phyloP scores from a whole-genome alignment of 768 basidiomycete genomes.

The Podaxis sp. region DNA sequence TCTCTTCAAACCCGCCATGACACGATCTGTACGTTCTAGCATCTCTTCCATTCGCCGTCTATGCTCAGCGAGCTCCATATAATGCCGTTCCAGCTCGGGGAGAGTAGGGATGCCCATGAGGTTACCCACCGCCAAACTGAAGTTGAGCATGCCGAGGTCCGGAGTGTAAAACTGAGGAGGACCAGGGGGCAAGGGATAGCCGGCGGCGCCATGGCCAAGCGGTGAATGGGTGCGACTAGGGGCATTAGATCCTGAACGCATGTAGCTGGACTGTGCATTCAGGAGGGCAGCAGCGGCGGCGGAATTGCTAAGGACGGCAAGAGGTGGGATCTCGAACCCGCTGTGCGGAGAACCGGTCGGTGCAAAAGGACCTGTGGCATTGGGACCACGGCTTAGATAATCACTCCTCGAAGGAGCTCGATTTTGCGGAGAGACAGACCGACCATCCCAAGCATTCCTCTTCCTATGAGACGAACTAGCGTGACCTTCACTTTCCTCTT shows the following conservation, averaged over 20 bases:
- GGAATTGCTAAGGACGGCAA: constrained; percentile 40
- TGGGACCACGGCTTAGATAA: constrained; percentile 11
- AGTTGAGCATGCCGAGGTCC: constrained; percentile 29
- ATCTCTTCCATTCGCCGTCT: constrained; percentile 69
- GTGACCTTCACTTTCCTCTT: constrained; percentile 29
- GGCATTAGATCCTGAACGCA: constrained; percentile 62
- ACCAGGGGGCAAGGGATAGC: constrained; percentile 25
- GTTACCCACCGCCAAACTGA: constrained; percentile 34
- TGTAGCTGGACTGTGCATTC: constrained; percentile 52
- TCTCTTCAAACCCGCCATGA: constrained; percentile 71
- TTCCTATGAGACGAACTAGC: constrained; percentile 17
- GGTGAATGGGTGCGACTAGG: constrained; percentile 78
- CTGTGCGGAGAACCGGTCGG: constrained; percentile 25
- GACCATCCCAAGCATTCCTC: constrained; percentile 26
- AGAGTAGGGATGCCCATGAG: constrained; percentile 42
- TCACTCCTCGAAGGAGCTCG: constrained; percentile 32
- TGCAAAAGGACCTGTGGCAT: constrained; percentile 12
- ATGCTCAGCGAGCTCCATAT: constrained; percentile 60
- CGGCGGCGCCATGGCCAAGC: constrained; percentile 44
- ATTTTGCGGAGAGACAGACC: constrained; percentile 33
- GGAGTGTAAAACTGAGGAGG: constrained; percentile 20
- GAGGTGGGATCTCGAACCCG: constrained; percentile 65
- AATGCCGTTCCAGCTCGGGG: constrained; percentile 72
- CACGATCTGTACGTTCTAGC: constrained; percentile 69
- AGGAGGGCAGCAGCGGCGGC: constrained; percentile 30